These are phyloP conservation scores for Boletus barrowsii DNA, from an alignment of 768 basidiomycete genomes.

Conservation along the genomic window DNA sequence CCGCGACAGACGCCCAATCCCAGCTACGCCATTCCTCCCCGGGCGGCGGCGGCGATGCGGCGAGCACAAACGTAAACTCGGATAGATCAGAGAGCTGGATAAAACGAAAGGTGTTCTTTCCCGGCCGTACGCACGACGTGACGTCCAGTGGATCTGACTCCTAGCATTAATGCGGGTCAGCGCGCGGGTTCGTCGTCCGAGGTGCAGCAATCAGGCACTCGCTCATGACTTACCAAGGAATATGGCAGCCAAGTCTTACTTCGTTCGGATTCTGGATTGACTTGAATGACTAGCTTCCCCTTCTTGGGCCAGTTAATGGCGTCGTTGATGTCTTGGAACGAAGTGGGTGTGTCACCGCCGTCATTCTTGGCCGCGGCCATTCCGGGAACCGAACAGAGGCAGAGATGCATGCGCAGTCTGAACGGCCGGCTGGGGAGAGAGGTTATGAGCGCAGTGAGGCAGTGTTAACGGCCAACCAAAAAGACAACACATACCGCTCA, in stretches of 20 bases:
- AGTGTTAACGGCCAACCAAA: no score
- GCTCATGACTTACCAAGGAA: slow-evolving; percentile 35
- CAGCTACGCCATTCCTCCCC: slow-evolving; percentile 21
- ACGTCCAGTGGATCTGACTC: slow-evolving; percentile 38
- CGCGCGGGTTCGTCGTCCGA: background rate
- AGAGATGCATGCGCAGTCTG: slow-evolving; percentile 19
- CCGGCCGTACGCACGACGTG: slow-evolving; percentile 39
- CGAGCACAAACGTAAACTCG: slow-evolving; percentile 43
- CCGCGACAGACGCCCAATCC: slow-evolving; percentile 22
- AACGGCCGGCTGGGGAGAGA: background rate
- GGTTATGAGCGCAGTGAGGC: background rate
- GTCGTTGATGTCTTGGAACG: slow-evolving; percentile 3
- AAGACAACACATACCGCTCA: slow-evolving; percentile 15
- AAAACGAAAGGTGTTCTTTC: slow-evolving; percentile 47
- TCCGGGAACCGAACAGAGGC: slow-evolving; percentile 21
- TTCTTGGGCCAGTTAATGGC: slow-evolving; percentile 41
- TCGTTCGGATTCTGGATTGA: slow-evolving; percentile 37
- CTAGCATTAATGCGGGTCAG: slow-evolving; percentile 10
- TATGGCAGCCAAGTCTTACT: slow-evolving; percentile 44
- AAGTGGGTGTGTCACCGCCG: background rate
- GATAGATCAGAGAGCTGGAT: slow-evolving; percentile 47
- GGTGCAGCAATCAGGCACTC: no score
- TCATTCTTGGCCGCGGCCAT: background rate
- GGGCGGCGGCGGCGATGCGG: slow-evolving; percentile 30
- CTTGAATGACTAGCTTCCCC: slow-evolving; percentile 43